Base-by-base conservation (phyloP, 2,329 filamentous ascomycete species). In the Fusarium dimerum region DNA sequence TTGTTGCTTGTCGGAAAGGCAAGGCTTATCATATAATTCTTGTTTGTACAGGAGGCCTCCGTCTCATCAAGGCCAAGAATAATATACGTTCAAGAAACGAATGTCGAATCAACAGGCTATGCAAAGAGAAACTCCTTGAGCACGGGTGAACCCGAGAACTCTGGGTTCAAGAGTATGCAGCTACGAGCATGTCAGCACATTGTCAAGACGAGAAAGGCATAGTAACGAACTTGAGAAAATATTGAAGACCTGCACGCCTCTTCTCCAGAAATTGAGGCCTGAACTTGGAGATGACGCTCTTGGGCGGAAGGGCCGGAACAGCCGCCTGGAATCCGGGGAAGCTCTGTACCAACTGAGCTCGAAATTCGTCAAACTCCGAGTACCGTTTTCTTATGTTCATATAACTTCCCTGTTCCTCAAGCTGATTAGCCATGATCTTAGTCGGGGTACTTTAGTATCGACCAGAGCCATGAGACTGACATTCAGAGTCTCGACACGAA, bases 71-170 rank as follows among this genome's bases (percentile, higher is more conserved):
- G 58, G 48, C 51, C 26, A 15, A 55, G 48, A 36, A 45, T 45
- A 53, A 62, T 50, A 51, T 46, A 65, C 64, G 54, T 62, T 52
- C 58, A 53, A 53, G 50, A 43, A 59, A 16, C 11, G 17, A 60
- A 51, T 46, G 51, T 48, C 46, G 42, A 48, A 36, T 15, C 41
- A 49, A n/a, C 17, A 43, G 52, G 52, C 45, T 78, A 83, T 47
- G 78, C 78, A 69, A 96, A 94, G 46, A 97, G 79, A 68, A 97
- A 97, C 52, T 96, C 91, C 68, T 94, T 96, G 41, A 96, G 78
- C 2, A 96, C 85, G 0, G 92, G 90, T n/a, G 90, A 94, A 11
- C 89, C 89, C 34, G 92, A 90, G 68, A 97, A 97, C 71, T 97
- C 92, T 0, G 93, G 93, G 70, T 97, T 97, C 30, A 97, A 76